Evolutionary conservation across 2,329 filamentous ascomycete genomes (phyloP), one percentile per base, ranked within the genome.

Genomic region (Pseudopyrenochaeta lycopersici): DNA sequence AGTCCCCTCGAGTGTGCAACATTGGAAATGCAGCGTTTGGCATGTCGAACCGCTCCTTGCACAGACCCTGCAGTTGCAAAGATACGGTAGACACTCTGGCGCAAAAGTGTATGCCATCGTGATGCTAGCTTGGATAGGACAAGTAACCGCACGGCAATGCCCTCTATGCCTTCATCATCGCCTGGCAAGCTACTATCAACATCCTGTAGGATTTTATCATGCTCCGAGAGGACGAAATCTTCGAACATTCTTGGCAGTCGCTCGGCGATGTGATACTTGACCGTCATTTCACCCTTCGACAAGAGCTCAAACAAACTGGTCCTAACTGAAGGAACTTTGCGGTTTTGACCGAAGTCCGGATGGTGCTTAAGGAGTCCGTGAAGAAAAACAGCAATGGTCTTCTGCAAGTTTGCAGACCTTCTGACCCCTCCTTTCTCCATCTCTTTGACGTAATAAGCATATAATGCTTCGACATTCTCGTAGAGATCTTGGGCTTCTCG

Each of bases 21-120:
- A 11, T 84, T 80, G 4, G 75, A 72, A 38, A 97, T 81, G 63
- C 91, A 96, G 46, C 84, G 84, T 49, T 84, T 85, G 1, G 94
- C 93, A 76, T 97, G 90, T 17, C 81, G 78, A 17, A 83, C 81
- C 6, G 90, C 89, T 10, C 79, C 76, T 2, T 83, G 77, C 12
- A 96, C 85, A 51, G 87, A 87, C 1, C 90, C 91, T 1, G 93
- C 90, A 0, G 90, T 92, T 73, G 98, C 95, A 64, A 98, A 97
- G 18, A 98, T 92, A 73, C 95, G 90, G 72, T 97, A 99, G 15
- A 96, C 90, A 61, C 92, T 92, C 60, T 90, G 87, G 46, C 93
- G 88, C 38, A 97, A 82, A 17, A 98, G 81, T 0, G 93, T 96
- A 54, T 92, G 88, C 91, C 94, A 98, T 45, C 82, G 79, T 27